Evolutionary conservation across 2,329 filamentous ascomycete species (phyloP).

Genomic region (Fusarium sp.): DNA sequence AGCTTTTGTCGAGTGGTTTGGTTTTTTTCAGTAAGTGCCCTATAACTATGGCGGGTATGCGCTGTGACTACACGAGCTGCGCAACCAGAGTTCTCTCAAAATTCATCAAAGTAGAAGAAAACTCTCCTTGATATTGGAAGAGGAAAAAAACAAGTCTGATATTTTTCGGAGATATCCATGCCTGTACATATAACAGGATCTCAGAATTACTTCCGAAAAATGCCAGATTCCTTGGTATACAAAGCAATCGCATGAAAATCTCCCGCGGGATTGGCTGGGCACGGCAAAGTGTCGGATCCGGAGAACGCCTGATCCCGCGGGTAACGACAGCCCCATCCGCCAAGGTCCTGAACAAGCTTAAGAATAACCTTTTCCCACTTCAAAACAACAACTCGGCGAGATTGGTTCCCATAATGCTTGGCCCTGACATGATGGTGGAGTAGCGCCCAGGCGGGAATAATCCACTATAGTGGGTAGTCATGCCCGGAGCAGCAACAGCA

Average conservation of each 20-base stretch:
- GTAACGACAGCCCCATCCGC: background rate
- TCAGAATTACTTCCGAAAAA: background rate
- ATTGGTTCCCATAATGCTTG: background rate
- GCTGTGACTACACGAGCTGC: background rate
- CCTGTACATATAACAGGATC: background rate
- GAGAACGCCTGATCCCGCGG: background rate
- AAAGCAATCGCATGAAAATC: background rate
- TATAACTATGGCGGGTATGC: background rate
- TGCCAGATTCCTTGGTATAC: background rate
- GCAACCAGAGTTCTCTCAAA: background rate
- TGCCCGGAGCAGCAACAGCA: background rate
- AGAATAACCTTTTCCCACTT: background rate
- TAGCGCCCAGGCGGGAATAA: background rate
- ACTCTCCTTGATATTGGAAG: fast-evolving
- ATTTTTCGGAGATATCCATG: fast-evolving
- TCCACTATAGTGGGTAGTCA: background rate
- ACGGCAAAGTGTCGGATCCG: background rate
- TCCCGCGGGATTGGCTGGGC: slow-evolving; percentile 9
- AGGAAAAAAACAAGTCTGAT: background rate
- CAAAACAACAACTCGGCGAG: background rate
- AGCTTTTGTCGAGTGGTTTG: no score
- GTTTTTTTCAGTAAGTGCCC: no score
- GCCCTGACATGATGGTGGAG: background rate
- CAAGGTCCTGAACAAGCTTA: slow-evolving; percentile 1
- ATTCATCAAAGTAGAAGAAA: background rate